Percentiles rank a stretch among this genome's conserved stretches.
Conservation (phyloP, 129 eudicot species). For the Helianthus annuus region DNA sequence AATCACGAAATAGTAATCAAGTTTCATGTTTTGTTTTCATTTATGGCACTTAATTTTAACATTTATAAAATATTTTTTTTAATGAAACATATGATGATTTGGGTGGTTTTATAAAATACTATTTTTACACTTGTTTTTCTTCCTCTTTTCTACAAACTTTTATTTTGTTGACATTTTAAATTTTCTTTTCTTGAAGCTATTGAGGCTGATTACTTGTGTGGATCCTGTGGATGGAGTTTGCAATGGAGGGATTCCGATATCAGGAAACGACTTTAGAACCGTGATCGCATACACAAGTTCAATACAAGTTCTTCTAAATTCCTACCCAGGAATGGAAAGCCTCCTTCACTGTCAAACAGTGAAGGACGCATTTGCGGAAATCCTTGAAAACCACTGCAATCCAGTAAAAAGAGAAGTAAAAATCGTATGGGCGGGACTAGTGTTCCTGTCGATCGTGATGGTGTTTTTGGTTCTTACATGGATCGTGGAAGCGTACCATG, state of each 20-base stretch:
- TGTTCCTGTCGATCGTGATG: conserved; percentile 62
- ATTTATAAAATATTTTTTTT: too few species aligned
- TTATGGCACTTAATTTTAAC: too few species aligned
- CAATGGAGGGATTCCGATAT: conserved; percentile 65
- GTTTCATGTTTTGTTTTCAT: too few species aligned
- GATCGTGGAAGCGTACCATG: conserved; percentile 41
- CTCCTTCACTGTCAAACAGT: conserved; percentile 76
- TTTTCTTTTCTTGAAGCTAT: conserved; percentile 35
- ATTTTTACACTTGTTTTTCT: too few species aligned
- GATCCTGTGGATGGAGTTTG: conserved; percentile 44
- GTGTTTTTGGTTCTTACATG: conserved; percentile 61
- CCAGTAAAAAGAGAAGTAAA: conserved; percentile 59
- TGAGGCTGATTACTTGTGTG: conserved; percentile 60
- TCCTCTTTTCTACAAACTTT: not conserved
- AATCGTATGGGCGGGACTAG: conserved; percentile 57
- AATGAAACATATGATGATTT: too few species aligned
- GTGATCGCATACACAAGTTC: conserved; percentile 66
- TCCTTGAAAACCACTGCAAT: conserved; percentile 65
- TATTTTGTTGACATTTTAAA: conserved; percentile 3
- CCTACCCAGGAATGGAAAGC: conserved; percentile 71
- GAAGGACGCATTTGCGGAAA: conserved; percentile 58
- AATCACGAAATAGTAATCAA: too few species aligned
- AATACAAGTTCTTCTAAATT: conserved; percentile 57
- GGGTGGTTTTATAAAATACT: too few species aligned
- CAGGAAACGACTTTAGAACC: conserved; percentile 39